phyloP scores from a whole-genome alignment of 2,329 filamentous ascomycete species.

The Arthrobotrys sinensis region DNA sequence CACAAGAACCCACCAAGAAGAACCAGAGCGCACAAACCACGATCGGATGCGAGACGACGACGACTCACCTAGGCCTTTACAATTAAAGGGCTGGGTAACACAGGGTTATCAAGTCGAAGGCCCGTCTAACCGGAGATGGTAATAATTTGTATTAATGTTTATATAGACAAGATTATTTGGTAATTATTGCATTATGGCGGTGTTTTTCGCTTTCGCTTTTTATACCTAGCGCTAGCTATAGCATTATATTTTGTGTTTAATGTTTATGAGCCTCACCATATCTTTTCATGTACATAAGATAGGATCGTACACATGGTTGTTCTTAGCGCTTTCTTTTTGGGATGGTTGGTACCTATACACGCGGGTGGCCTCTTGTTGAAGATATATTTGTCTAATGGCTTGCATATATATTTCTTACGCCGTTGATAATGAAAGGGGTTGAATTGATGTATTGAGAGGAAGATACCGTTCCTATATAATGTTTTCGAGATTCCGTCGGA shows the following conservation, averaged over 20 bases:
- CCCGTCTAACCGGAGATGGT: background rate
- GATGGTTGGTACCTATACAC: background rate
- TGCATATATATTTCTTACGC: background rate
- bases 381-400: background rate
- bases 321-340: conserved; percentile 2
- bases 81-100: conserved; percentile 56
- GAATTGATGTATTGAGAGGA: no score
- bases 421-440: no score
- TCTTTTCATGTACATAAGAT: conserved; percentile 11
- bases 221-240: background rate
- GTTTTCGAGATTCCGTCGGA: no score
- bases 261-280: background rate
- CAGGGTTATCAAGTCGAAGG: conserved; percentile 48
- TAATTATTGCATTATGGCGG: background rate
- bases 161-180: conserved; percentile 1
- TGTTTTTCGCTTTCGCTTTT: background rate
- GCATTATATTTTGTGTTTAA: background rate
- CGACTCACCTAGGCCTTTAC: conserved; percentile 24
- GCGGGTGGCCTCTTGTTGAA: background rate
- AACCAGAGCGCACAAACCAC: conserved; percentile 44
- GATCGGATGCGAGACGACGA: conserved; percentile 48
- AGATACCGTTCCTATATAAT: no score
- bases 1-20: conserved; percentile 8
- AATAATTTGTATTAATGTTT: background rate
- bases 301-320: background rate